Percentiles rank a stretch among this genome's conserved stretches.
phyloP scores from a whole-genome alignment of 2,329 filamentous ascomycete genomes.

The Sarocladium oryzae region DNA sequence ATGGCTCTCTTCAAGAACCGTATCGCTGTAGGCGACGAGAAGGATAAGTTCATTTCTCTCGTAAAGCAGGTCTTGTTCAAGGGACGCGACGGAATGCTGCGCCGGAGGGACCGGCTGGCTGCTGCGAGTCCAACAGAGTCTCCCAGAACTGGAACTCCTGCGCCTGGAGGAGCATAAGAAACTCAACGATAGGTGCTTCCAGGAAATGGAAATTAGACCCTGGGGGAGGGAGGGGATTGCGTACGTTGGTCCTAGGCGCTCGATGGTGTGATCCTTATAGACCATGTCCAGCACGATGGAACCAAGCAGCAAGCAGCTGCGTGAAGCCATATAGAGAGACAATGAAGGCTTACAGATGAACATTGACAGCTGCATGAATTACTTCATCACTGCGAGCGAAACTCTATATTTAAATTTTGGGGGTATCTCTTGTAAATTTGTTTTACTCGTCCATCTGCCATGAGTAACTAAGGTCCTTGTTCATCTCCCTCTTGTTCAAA shows the following conservation, averaged over 20 bases:
- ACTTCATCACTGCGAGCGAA: too few relatives aligned
- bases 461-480: constrained; percentile 76
- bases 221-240: neutral
- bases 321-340: neutral
- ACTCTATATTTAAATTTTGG: too few relatives aligned
- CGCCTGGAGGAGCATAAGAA: neutral
- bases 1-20: neutral
- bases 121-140: neutral
- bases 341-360: neutral
- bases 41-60: neutral
- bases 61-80: neutral
- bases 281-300: too few relatives aligned
- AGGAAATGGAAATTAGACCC: neutral
- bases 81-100: neutral
- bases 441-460: constrained; percentile 92
- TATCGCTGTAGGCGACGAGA: neutral
- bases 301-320: too few relatives aligned
- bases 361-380: too few relatives aligned
- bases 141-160: neutral
- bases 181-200: neutral
- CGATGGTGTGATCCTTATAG: neutral
- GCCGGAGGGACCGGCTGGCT: neutral
- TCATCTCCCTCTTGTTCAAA: constrained; percentile 68
- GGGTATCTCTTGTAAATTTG: neutral
- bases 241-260: neutral